These are phyloP conservation scores for Raffaelea albimanens DNA, from an alignment of 2,329 filamentous ascomycete species.

Conservation along the genomic window DNA sequence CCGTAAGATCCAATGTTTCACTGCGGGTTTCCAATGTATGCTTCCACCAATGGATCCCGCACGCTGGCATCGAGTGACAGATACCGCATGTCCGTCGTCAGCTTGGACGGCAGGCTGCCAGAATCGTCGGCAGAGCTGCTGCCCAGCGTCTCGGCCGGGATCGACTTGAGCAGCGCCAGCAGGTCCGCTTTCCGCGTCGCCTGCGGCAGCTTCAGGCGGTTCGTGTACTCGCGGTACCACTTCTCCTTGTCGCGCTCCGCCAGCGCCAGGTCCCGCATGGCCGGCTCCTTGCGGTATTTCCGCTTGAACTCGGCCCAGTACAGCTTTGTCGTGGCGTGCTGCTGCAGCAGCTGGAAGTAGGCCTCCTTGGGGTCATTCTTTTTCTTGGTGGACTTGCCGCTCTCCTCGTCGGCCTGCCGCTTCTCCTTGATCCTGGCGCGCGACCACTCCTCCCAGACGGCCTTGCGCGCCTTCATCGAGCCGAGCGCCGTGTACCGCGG, in stretches of 20 bases:
- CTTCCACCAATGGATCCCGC: conserved; percentile 56
- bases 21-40: conserved; percentile 52
- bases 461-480: conserved; percentile 72
- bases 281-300: conserved; percentile 73
- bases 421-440: conserved; percentile 67
- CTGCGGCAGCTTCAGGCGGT: conserved; percentile 55
- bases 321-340: conserved; percentile 77
- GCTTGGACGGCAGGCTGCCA: conserved; percentile 51
- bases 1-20: too few species aligned
- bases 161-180: conserved; percentile 50
- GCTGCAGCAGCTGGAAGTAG: conserved; percentile 73
- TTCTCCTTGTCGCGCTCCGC: conserved; percentile 72
- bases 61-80: conserved; percentile 53
- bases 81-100: conserved; percentile 61
- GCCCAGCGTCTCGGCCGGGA: conserved; percentile 51
- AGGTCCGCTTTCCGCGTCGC: conserved; percentile 62
- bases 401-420: conserved; percentile 63
- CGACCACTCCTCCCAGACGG: conserved; percentile 79
- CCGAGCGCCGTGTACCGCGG: conserved; percentile 73
- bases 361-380: conserved; percentile 76
- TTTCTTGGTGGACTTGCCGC: too few species aligned
- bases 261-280: conserved; percentile 67
- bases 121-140: conserved; percentile 23
- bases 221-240: conserved; percentile 66
- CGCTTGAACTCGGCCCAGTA: conserved; percentile 97